Conservation (phyloP, 2,329 filamentous ascomycete genomes). For the Balansia obtecta region DNA sequence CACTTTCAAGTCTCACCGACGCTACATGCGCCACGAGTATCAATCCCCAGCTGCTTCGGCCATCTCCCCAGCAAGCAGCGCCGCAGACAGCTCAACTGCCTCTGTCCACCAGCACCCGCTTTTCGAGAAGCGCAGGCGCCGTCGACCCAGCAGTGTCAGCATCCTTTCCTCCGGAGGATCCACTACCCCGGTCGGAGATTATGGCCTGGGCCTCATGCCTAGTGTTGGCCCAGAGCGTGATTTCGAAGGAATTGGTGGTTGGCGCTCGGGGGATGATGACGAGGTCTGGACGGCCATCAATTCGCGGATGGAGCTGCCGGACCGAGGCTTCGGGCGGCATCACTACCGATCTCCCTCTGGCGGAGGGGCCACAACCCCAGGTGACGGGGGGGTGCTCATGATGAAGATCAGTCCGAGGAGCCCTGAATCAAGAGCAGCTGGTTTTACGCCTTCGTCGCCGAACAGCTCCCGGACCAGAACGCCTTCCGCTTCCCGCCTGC, state of each 20-base stretch:
- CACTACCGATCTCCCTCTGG: conserved; percentile 30
- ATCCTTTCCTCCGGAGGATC: conserved; percentile 20
- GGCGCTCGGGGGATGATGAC: conserved; percentile 35
- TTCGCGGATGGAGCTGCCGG: conserved; percentile 36
- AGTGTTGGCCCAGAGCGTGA: conserved; percentile 41
- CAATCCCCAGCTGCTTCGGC: conserved; percentile 6
- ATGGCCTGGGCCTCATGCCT: conserved; percentile 28
- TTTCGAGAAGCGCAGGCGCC: conserved; percentile 15
- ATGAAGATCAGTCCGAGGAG: conserved; percentile 28
- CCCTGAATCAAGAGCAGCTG: conserved; percentile 16
- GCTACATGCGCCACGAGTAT: conserved; percentile 6
- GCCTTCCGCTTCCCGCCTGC: conserved; percentile 27
- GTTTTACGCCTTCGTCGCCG: conserved; percentile 20
- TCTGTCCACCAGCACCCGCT: conserved; percentile 6
- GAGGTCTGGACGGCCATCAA: conserved; percentile 40
- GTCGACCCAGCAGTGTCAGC: conserved; percentile 21
- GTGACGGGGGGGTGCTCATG: conserved; percentile 29
- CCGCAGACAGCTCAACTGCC: conserved; percentile 9
- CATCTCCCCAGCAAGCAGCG: conserved; percentile 10
- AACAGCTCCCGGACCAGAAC: conserved; percentile 38
- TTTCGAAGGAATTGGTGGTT: conserved; percentile 48
- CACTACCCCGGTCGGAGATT: conserved; percentile 22
- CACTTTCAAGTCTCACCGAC: conserved; percentile 22
- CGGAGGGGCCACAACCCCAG: conserved; percentile 24
- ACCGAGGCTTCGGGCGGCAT: conserved; percentile 26